A percentile compares a stretch with the other conserved stretches of the same genome.
phyloP scores from a whole-genome alignment of 192 early-diverging fungal genomes.

The Podila clonocystis region DNA sequence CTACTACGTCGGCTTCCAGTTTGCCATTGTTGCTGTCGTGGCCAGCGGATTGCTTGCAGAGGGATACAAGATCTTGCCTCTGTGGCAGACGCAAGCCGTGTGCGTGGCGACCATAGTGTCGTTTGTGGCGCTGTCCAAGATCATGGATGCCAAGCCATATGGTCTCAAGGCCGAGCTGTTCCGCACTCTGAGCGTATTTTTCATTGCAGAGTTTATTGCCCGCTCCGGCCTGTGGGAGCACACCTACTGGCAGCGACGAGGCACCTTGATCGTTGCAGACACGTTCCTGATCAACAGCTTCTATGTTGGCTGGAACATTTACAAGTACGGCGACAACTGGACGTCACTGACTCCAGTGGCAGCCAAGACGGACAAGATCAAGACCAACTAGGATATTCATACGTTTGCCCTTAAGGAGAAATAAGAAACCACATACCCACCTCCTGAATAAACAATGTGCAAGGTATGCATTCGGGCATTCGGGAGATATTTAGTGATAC shows the following conservation, averaged over 20 bases:
- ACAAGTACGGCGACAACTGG: constrained; percentile 44
- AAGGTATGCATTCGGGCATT: background rate
- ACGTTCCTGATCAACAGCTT: constrained; percentile 41
- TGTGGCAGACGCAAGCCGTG: constrained; percentile 36
- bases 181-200: constrained; percentile 27
- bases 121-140: constrained; percentile 30
- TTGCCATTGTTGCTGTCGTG: constrained; percentile 38
- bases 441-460: background rate
- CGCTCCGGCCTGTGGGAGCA: constrained; percentile 39
- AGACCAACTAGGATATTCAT: constrained; percentile 8
- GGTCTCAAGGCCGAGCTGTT: constrained; percentile 41
- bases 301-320: constrained; percentile 51
- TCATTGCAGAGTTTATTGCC: constrained; percentile 43
- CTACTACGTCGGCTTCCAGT: constrained; percentile 54
- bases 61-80: constrained; percentile 42
- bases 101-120: constrained; percentile 27
- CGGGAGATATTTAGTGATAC: constrained; percentile 9
- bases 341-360: background rate
- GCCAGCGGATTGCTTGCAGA: constrained; percentile 36
- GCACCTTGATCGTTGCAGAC: constrained; percentile 37
- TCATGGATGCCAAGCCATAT: constrained; percentile 46
- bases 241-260: constrained; percentile 44
- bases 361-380: constrained; percentile 21
- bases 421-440: background rate
- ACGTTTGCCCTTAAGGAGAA: background rate